phyloP scores from a whole-genome alignment of 805 yeast species.

The Yamadazyma olivae region DNA sequence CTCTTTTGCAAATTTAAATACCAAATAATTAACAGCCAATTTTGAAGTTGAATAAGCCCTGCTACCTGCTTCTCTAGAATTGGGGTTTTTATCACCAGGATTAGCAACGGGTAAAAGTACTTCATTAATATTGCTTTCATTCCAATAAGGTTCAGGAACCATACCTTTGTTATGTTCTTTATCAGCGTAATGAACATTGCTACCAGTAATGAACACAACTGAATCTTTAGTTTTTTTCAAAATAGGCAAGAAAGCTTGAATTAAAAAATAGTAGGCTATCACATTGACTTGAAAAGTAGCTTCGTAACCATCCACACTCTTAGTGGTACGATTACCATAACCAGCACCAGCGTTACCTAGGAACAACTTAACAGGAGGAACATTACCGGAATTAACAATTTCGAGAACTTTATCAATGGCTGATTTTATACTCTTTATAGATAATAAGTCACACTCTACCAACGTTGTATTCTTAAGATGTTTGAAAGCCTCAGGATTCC shows the following conservation, averaged over 20 bases:
- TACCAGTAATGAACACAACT: slow-evolving; percentile 7
- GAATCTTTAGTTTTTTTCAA: not conserved
- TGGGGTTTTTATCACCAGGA: slow-evolving; percentile 4
- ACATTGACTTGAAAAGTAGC: slow-evolving; percentile 5
- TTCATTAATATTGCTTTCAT: not conserved
- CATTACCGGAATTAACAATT: not conserved
- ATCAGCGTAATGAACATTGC: slow-evolving; percentile 7
- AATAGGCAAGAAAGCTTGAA: slow-evolving; percentile 2
- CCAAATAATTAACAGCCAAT: slow-evolving; percentile 6
- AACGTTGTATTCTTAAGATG: not conserved
- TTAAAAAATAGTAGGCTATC: slow-evolving; percentile 1
- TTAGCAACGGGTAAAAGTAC: slow-evolving; percentile 1
- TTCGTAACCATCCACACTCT: slow-evolving; percentile 6
- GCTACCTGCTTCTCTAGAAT: not conserved
- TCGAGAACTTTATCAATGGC: not conserved
- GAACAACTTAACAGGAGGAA: slow-evolving; percentile 5
- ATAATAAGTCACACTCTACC: slow-evolving; percentile 4
- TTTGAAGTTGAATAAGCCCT: slow-evolving; percentile 7
- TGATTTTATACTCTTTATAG: slow-evolving; percentile 2
- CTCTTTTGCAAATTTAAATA: too few relatives aligned
- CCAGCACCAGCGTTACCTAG: slow-evolving; percentile 4
- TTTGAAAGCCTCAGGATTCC: not conserved
- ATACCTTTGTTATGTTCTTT: slow-evolving; percentile 1
- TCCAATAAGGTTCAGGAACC: slow-evolving; percentile 6
- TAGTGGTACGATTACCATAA: not conserved